These are phyloP conservation scores for Podospora didyma DNA, from an alignment of 495 filamentous ascomycete species.

Conservation along the genomic window DNA sequence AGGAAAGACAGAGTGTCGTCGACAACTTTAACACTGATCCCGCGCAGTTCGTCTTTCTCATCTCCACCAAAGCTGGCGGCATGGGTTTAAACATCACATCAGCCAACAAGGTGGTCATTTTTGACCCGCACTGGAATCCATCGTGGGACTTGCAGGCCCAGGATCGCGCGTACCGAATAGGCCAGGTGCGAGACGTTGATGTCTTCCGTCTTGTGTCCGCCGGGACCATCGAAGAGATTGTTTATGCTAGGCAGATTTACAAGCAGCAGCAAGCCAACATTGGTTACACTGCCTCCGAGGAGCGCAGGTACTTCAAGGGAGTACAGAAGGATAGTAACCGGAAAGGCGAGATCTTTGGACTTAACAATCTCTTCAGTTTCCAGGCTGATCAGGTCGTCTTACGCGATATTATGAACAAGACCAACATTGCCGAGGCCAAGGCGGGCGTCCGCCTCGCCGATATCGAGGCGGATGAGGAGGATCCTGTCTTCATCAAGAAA, in stretches of 20 bases:
- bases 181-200: slow-evolving; percentile 88
- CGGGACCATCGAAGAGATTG: slow-evolving; percentile 95
- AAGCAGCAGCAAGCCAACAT: slow-evolving; percentile 99
- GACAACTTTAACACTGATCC: slow-evolving; percentile 92
- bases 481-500: slow-evolving; percentile 37
- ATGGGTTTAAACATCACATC: slow-evolving; percentile 90
- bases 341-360: slow-evolving; percentile 92
- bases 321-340: slow-evolving; percentile 74
- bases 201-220: slow-evolving; percentile 92
- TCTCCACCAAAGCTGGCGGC: slow-evolving; percentile 89
- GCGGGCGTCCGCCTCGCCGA: slow-evolving; percentile 78
- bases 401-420: slow-evolving; percentile 93
- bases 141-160: slow-evolving; percentile 92
- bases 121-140: slow-evolving; percentile 98
- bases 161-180: slow-evolving; percentile 94
- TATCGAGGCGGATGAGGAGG: slow-evolving; percentile 54
- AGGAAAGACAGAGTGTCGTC: slow-evolving; percentile 75
- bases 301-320: slow-evolving; percentile 93
- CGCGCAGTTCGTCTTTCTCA: slow-evolving; percentile 88
- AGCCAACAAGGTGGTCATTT: slow-evolving; percentile 96
- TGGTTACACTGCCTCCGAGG: slow-evolving; percentile 86
- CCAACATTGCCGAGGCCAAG: slow-evolving; percentile 89
- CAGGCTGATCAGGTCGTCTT: slow-evolving; percentile 76
- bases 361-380: slow-evolving; percentile 82
- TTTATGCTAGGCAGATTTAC: slow-evolving; percentile 96